These are phyloP conservation scores for Trichothecium sympodiale DNA, from an alignment of 2,329 filamentous ascomycete genomes.

Conservation along the genomic window DNA sequence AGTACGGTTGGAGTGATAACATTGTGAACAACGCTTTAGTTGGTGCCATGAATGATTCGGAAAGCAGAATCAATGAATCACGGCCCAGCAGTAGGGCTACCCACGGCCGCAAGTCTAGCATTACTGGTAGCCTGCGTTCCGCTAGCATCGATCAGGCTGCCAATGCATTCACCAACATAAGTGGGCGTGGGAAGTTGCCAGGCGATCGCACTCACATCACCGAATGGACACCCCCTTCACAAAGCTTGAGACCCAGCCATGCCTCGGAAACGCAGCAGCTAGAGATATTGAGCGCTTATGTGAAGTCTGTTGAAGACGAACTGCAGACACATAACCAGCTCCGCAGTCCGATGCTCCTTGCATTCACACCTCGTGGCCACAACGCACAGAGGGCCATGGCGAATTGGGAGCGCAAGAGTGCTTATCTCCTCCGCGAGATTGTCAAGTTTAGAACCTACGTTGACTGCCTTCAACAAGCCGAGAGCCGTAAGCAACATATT, in stretches of 20 bases:
- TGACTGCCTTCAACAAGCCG: slow-evolving; percentile 66
- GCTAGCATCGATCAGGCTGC: slow-evolving; percentile 50
- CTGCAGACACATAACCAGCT: slow-evolving; percentile 80
- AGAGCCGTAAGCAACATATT: slow-evolving; percentile 58
- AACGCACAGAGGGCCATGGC: slow-evolving; percentile 79
- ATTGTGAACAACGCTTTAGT: slow-evolving; percentile 57
- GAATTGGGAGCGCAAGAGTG: slow-evolving; percentile 95
- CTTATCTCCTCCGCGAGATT: slow-evolving; percentile 83
- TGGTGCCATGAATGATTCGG: slow-evolving; percentile 37
- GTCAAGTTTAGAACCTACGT: slow-evolving; percentile 96
- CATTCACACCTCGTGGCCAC: slow-evolving; percentile 73
- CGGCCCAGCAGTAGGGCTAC: slow-evolving; percentile 38
- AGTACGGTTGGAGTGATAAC: slow-evolving; percentile 89
- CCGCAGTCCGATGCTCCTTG: slow-evolving; percentile 74
- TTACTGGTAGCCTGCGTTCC: slow-evolving; percentile 41
- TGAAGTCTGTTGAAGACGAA: slow-evolving; percentile 76
- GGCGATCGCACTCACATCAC: slow-evolving; percentile 76
- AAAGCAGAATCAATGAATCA: slow-evolving; percentile 18
- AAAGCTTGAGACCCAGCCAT: slow-evolving; percentile 78
- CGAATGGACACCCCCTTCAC: slow-evolving; percentile 81
- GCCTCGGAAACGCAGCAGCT: slow-evolving; percentile 74
- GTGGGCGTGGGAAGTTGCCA: slow-evolving; percentile 50
- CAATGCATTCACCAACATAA: slow-evolving; percentile 41
- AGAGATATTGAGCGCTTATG: slow-evolving; percentile 62
- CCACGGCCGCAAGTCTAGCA: slow-evolving; percentile 27